A percentile compares a stretch with the other conserved stretches of the same genome.
Conservation (phyloP, 345 rosid species). For the Xanthoceras sorbifolium region DNA sequence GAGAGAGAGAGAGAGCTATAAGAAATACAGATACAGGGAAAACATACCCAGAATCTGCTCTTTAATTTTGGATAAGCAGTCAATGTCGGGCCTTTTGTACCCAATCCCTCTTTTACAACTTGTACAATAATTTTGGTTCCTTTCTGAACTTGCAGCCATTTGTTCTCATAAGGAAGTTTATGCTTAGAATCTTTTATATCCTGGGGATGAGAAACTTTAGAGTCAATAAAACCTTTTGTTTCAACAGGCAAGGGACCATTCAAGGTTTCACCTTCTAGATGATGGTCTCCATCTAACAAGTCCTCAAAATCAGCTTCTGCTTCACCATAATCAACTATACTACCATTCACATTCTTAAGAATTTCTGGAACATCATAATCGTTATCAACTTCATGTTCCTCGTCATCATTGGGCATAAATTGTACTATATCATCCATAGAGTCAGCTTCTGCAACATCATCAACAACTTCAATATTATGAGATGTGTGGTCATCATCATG, state of each 20-base stretch:
- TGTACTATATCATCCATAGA: slow-evolving; percentile 41
- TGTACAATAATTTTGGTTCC: slow-evolving; percentile 96
- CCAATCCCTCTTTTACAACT: slow-evolving; percentile 97
- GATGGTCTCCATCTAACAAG: slow-evolving; percentile 45
- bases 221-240: slow-evolving; percentile 34
- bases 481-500: slow-evolving; percentile 34
- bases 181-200: slow-evolving; percentile 37
- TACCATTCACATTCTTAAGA: slow-evolving; percentile 56
- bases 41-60: slow-evolving; percentile 95
- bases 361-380: slow-evolving; percentile 62
- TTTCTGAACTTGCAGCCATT: slow-evolving; percentile 75
- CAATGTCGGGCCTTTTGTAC: slow-evolving; percentile 88
- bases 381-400: slow-evolving; percentile 69
- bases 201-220: slow-evolving; percentile 35
- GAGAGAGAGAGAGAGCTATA: slow-evolving; percentile 1
- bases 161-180: slow-evolving; percentile 40
- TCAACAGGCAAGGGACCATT: slow-evolving; percentile 34
- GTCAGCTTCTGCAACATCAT: slow-evolving; percentile 54
- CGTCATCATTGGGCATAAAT: slow-evolving; percentile 45
- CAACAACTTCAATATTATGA: slow-evolving; percentile 45
- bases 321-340: slow-evolving; percentile 50
- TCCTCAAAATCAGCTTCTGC: slow-evolving; percentile 46
- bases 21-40: neutral
- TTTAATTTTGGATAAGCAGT: slow-evolving; percentile 88
- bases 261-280: slow-evolving; percentile 44